phyloP scores from a whole-genome alignment of 768 basidiomycete genomes.

The Mycena albidolilacea region DNA sequence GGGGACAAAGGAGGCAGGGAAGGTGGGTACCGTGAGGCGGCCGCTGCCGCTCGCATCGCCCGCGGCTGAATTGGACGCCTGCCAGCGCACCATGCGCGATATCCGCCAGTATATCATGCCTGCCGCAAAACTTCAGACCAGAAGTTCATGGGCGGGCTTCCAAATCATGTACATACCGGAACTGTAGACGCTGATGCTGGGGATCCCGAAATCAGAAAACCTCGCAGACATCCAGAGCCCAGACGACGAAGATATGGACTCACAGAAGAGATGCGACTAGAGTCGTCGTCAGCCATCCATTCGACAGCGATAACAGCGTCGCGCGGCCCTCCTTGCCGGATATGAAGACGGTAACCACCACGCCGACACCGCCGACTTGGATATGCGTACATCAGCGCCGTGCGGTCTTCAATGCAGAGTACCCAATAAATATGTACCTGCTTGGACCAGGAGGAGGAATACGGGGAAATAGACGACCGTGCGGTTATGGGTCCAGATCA shows the following conservation, averaged over 20 bases:
- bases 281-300: background rate
- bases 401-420: background rate
- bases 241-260: background rate
- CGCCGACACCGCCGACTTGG: background rate
- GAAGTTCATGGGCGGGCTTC: too few species aligned
- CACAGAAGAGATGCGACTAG: background rate
- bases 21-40: background rate
- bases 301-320: background rate
- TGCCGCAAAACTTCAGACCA: background rate
- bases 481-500: background rate
- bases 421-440: background rate
- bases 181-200: constrained; percentile 1
- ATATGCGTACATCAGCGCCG: background rate
- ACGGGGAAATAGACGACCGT: background rate
- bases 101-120: constrained; percentile 7
- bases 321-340: background rate
- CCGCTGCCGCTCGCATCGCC: background rate
- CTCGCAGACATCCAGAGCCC: background rate
- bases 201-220: background rate
- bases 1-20: background rate
- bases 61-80: background rate
- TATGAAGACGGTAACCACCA: background rate
- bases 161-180: background rate
- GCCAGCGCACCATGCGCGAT: background rate
- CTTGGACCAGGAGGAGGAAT: background rate